Conservation (phyloP, 148 eudicot genomes). For the Mesembryanthemum crystallinum region DNA sequence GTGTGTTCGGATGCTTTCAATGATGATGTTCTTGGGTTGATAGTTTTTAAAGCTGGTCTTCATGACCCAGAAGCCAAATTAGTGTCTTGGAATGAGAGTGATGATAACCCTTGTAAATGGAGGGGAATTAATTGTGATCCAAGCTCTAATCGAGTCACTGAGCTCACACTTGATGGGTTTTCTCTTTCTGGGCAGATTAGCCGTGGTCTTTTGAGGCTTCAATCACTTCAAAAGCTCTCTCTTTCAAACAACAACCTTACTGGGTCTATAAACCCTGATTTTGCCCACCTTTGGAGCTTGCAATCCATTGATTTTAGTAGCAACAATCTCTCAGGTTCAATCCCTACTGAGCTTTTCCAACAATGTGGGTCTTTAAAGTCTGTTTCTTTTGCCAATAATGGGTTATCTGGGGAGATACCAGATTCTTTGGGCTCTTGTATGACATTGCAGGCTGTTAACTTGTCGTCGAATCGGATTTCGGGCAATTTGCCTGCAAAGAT, state of each 20-base stretch:
- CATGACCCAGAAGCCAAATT: slow-evolving; percentile 61
- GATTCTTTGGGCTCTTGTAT: slow-evolving; percentile 55
- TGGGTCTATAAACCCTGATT: slow-evolving; percentile 61
- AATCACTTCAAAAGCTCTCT: slow-evolving; percentile 45
- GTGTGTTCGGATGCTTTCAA: slow-evolving; percentile 47
- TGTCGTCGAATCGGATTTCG: slow-evolving; percentile 61
- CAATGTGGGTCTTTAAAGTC: slow-evolving; percentile 66
- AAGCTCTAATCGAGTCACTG: slow-evolving; percentile 44
- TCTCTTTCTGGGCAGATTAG: slow-evolving; percentile 73
- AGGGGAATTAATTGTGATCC: slow-evolving; percentile 64
- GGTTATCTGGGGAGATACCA: slow-evolving; percentile 62
- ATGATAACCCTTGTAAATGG: slow-evolving; percentile 71
- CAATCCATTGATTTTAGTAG: slow-evolving; percentile 55
- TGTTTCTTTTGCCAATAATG: slow-evolving; percentile 60
- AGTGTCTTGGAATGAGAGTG: slow-evolving; percentile 75
- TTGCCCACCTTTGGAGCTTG: slow-evolving; percentile 52
- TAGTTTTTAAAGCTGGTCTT: slow-evolving; percentile 68
- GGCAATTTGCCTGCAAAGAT: slow-evolving; percentile 55
- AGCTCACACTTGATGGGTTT: slow-evolving; percentile 52
- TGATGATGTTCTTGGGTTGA: slow-evolving; percentile 82
- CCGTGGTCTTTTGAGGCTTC: slow-evolving; percentile 48
- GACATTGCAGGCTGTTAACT: slow-evolving; percentile 47
- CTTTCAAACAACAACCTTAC: slow-evolving; percentile 62
- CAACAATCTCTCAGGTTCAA: slow-evolving; percentile 55
- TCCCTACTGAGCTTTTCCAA: slow-evolving; percentile 59